Conservation (phyloP, 768 basidiomycete species). For the Boletus tomentosulus region DNA sequence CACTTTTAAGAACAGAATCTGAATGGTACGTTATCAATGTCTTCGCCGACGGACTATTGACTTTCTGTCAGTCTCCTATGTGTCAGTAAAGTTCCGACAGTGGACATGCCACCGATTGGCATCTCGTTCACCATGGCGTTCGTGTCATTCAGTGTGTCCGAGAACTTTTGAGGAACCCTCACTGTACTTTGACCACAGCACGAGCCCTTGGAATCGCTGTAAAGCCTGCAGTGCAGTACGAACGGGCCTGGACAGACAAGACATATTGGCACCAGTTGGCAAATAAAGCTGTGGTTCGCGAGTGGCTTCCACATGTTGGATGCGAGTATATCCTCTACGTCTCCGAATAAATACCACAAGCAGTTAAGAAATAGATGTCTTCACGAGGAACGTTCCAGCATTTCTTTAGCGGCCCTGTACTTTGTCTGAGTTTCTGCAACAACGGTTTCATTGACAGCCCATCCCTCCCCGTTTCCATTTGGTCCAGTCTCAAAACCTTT, state of each 20-base stretch:
- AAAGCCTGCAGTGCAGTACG: slow-evolving; percentile 43
- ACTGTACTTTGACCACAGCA: slow-evolving; percentile 55
- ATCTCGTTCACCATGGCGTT: slow-evolving; percentile 73
- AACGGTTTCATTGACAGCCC: slow-evolving; percentile 71
- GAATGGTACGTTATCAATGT: slow-evolving; percentile 39
- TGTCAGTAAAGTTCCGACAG: slow-evolving; percentile 75
- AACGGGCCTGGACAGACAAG: slow-evolving; percentile 45
- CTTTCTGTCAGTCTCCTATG: slow-evolving; percentile 58
- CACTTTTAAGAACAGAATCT: slow-evolving; percentile 73
- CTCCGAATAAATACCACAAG: neutral
- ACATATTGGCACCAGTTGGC: slow-evolving; percentile 29
- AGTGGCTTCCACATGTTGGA: neutral
- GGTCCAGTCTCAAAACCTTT: slow-evolving; percentile 78
- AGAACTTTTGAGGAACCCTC: slow-evolving; percentile 61
- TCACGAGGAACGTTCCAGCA: slow-evolving; percentile 40
- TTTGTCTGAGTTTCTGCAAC: slow-evolving; percentile 72
- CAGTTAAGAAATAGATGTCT: neutral
- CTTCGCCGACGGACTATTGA: neutral
- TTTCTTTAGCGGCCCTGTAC: slow-evolving; percentile 73
- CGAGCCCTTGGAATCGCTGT: slow-evolving; percentile 57
- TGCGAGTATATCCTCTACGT: neutral
- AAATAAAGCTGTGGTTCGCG: neutral
- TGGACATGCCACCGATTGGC: slow-evolving; percentile 80
- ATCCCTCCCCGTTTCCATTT: slow-evolving; percentile 65
- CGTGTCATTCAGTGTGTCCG: slow-evolving; percentile 25